Evolutionary conservation across 2,329 filamentous ascomycete species (phyloP).

Genomic region (Fusarium mexicanum): DNA sequence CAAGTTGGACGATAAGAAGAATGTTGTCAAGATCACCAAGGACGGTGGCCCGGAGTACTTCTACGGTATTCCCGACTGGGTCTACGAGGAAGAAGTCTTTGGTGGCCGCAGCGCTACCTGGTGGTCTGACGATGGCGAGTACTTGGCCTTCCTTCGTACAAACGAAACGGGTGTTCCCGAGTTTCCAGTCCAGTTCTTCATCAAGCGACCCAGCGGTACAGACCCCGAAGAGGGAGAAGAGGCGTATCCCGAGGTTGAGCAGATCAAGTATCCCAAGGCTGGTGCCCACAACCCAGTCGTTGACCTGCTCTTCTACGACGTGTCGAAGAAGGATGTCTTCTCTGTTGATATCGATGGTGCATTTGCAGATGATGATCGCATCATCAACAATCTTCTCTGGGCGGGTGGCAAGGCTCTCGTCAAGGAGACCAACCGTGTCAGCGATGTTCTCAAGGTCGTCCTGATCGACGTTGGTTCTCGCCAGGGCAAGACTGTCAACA

Average conservation of each 20-base stretch:
- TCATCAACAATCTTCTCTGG: constrained; percentile 96
- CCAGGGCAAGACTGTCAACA: constrained; percentile 80
- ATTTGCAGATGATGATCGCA: constrained; percentile 81
- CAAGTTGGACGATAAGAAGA: constrained; percentile 61
- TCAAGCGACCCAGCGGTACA: constrained; percentile 83
- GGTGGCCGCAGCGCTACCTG: constrained; percentile 83
- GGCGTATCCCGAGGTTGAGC: constrained; percentile 86
- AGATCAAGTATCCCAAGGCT: constrained; percentile 98
- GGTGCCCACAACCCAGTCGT: constrained; percentile 94
- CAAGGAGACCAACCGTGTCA: constrained; percentile 93
- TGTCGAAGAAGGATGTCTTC: constrained; percentile 80
- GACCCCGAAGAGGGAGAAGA: constrained; percentile 75
- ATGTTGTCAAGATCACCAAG: constrained; percentile 77
- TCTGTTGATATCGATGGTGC: constrained; percentile 79
- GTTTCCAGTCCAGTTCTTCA: constrained; percentile 92
- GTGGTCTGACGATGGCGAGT: constrained; percentile 93
- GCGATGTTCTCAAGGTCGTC: constrained; percentile 87
- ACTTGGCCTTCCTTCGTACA: constrained; percentile 89
- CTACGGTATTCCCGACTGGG: constrained; percentile 97
- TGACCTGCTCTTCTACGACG: constrained; percentile 87
- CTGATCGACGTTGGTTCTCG: constrained; percentile 81
- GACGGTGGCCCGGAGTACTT: constrained; percentile 92
- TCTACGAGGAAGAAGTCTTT: constrained; percentile 80
- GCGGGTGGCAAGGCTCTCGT: constrained; percentile 85
- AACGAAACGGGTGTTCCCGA: constrained; percentile 93